phyloP scores from a whole-genome alignment of 2,329 filamentous ascomycete species.

The Cladosporium sp. region DNA sequence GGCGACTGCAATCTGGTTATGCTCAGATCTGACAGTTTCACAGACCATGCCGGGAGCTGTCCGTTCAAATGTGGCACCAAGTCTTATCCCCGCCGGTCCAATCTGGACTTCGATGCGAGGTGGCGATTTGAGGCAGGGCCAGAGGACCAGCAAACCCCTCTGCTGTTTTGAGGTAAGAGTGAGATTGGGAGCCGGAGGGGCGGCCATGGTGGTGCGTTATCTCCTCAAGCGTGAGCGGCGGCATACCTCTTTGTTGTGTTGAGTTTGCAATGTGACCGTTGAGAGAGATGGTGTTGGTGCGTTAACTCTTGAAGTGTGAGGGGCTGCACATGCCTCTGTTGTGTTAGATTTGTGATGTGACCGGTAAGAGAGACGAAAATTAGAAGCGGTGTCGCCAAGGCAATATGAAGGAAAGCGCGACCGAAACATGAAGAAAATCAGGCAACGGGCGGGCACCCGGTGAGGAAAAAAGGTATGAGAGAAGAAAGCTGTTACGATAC shows the following conservation, averaged over 20 bases:
- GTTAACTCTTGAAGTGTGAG: too few species aligned
- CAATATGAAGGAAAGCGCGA: background rate
- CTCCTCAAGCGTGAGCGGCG: background rate
- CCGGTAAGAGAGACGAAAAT: background rate
- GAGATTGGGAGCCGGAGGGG: background rate
- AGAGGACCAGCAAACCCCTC: background rate
- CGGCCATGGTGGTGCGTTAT: background rate
- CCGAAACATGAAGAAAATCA: background rate
- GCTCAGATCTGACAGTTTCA: background rate
- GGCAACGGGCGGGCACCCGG: background rate
- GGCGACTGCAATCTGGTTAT: background rate
- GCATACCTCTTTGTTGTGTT: background rate
- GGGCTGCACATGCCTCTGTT: background rate
- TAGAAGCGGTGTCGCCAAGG: background rate
- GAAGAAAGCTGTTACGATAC: background rate
- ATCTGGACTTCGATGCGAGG: background rate
- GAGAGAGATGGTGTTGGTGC: too few species aligned
- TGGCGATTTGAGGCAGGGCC: background rate
- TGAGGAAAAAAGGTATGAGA: background rate
- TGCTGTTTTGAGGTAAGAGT: background rate
- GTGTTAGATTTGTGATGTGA: background rate
- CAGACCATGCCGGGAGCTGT: background rate
- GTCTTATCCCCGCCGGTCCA: background rate
- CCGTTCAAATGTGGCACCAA: background rate
- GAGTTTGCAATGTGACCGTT: background rate